These are phyloP conservation scores for Lanmaoa rubissima DNA, from an alignment of 768 basidiomycete genomes.

Conservation along the genomic window DNA sequence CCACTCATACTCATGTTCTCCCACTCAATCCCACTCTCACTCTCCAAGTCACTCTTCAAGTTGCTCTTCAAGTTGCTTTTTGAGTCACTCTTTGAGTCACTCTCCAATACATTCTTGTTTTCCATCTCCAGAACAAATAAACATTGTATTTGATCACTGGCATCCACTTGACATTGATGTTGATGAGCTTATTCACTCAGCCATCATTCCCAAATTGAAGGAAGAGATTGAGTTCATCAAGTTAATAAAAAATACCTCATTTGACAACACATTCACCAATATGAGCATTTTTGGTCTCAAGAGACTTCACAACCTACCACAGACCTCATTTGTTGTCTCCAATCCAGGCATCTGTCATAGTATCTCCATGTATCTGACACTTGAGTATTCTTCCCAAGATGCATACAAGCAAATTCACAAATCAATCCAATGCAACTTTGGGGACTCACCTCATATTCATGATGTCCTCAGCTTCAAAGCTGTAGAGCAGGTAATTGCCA, in stretches of 20 bases:
- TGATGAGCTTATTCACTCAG: not conserved
- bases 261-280: not conserved
- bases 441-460: too few species aligned
- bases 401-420: not conserved
- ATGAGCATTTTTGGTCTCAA: too few species aligned
- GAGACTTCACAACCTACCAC: not conserved
- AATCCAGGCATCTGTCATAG: not conserved
- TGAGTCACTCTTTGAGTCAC: too few species aligned
- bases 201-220: not conserved
- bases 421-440: not conserved
- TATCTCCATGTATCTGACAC: not conserved
- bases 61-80: too few species aligned
- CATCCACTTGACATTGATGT: not conserved
- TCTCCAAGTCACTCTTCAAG: too few species aligned
- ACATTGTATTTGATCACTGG: too few species aligned
- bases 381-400: not conserved
- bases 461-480: too few species aligned
- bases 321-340: not conserved
- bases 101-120: too few species aligned
- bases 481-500: too few species aligned
- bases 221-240: not conserved
- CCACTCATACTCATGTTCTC: too few species aligned
- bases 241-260: not conserved
- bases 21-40: too few species aligned
- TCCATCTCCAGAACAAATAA: too few species aligned